These are phyloP conservation scores for Parietaria judaica DNA, from an alignment of 306 rosid genomes.

Conservation along the genomic window DNA sequence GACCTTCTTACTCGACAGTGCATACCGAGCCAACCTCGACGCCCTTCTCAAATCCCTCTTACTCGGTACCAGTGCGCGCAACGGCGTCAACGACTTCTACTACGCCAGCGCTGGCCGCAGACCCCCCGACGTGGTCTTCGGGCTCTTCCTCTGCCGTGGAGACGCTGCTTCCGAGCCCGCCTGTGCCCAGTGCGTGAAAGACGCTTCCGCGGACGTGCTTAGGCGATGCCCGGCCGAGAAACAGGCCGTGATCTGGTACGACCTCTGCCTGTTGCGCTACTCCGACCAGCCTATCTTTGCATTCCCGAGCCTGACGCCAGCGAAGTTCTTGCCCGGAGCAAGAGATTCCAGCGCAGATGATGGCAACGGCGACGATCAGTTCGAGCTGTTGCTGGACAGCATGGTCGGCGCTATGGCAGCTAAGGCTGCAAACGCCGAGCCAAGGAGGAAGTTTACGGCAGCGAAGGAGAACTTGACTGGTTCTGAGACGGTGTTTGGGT, in stretches of 20 bases:
- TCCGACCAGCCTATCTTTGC: slow-evolving; percentile 23
- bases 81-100: slow-evolving; percentile 14
- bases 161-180: slow-evolving; percentile 19
- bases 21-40: slow-evolving; percentile 4
- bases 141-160: slow-evolving; percentile 53
- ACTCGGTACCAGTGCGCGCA: not conserved
- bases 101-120: slow-evolving; percentile 4
- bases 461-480: not conserved
- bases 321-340: not conserved
- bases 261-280: slow-evolving; percentile 36
- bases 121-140: slow-evolving; percentile 21
- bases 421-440: not conserved
- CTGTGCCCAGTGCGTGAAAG: slow-evolving; percentile 35
- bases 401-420: not conserved
- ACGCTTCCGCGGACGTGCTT: slow-evolving; percentile 11
- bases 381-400: not conserved
- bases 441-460: not conserved
- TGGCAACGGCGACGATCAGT: not conserved
- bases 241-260: slow-evolving; percentile 43
- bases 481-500: not conserved
- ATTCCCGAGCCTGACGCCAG: not conserved
- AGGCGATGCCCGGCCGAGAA: slow-evolving; percentile 29
- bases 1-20: not conserved
- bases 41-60: slow-evolving; percentile 5
- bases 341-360: not conserved